Conservation (phyloP, 2,329 filamentous ascomycete genomes). For the Sarocladiaceae sp. region DNA sequence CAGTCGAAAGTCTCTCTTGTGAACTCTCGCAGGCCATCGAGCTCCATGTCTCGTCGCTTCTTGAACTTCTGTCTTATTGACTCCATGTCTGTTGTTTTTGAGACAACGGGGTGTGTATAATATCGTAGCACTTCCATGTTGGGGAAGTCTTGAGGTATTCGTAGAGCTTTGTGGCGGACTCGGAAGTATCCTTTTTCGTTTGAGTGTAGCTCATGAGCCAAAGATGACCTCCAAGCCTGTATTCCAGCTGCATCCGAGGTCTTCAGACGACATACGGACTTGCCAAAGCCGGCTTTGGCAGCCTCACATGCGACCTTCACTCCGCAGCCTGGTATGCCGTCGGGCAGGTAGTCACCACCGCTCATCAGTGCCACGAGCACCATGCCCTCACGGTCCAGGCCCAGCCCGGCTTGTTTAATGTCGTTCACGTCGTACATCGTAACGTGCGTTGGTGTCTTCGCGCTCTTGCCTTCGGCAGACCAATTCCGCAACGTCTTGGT, state of each 20-base stretch:
- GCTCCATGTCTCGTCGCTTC: slow-evolving; percentile 16
- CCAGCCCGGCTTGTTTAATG: slow-evolving; percentile 42
- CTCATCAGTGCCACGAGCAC: slow-evolving; percentile 91
- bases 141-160: slow-evolving; percentile 76
- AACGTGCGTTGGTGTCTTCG: slow-evolving; percentile 75
- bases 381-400: slow-evolving; percentile 81
- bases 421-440: slow-evolving; percentile 66
- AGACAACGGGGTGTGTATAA: slow-evolving; percentile 84
- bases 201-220: slow-evolving; percentile 70
- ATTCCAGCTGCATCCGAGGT: slow-evolving; percentile 54
- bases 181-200: slow-evolving; percentile 81
- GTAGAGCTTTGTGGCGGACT: slow-evolving; percentile 65
- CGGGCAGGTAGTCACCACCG: slow-evolving; percentile 87
- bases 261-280: slow-evolving; percentile 61
- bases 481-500: slow-evolving; percentile 73
- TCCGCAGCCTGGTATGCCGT: slow-evolving; percentile 81
- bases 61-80: slow-evolving; percentile 20
- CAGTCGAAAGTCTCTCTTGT: slow-evolving; percentile 79
- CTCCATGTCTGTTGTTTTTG: slow-evolving; percentile 44
- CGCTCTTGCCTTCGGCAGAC: slow-evolving; percentile 63
- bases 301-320: slow-evolving; percentile 86
- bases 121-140: slow-evolving; percentile 72
- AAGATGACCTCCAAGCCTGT: slow-evolving; percentile 61
- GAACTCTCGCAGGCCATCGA: slow-evolving; percentile 62
- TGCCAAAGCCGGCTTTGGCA: slow-evolving; percentile 80